Evolutionary conservation across 352 stramenopile species (phyloP), one percentile per base, ranked within the genome.

Genomic region (Globisporangium emineosum): DNA sequence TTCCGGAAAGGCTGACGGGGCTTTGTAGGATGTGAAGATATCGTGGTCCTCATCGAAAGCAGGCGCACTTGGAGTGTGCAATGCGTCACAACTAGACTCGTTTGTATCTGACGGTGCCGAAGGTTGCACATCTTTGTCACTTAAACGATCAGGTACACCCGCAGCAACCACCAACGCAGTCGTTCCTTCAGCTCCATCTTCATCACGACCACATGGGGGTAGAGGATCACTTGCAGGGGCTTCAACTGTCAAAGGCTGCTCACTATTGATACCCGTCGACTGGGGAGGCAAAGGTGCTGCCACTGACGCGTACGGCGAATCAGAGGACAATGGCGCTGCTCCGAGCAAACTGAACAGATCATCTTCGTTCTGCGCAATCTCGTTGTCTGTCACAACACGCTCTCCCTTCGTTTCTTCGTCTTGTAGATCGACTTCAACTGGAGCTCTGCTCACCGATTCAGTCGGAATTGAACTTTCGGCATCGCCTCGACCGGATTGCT

Each of bases 301-400:
- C 9, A 57, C 8, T 2, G 30, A 37, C 12, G 54, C 61, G 23
- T 51, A 49, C 25, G 51, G 19, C 23, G 30, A 64, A 12, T 59
- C 42, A 32, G 21, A 51, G 17, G 15, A 35, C 54, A 45, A 52
- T 15, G 50, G 43, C 30, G 45, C 61, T 1, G 59, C 69, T 5
- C 70, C 70, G 23, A 89, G 63, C 17, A 92, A 62, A 29, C 70
- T 68, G 54, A 86, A 60, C 8, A 90, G 65, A 13, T 87, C 75
- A 17, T 90, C 77, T 58, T 90, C 81, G 49, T 89, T 81, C 50
- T 79, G 73, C 27, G 51, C 65, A 64, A 90, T 86, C 59, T 89
- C 79, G n/a, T 33, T 52, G 19, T 83, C 75, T 2, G 58, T 67
- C 19, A 60, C 50, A 27, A 30, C 8, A 15, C 25, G 65, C 17